These are phyloP conservation scores for Mucuna pruriens DNA, from an alignment of 306 rosid genomes.

Conservation along the genomic window DNA sequence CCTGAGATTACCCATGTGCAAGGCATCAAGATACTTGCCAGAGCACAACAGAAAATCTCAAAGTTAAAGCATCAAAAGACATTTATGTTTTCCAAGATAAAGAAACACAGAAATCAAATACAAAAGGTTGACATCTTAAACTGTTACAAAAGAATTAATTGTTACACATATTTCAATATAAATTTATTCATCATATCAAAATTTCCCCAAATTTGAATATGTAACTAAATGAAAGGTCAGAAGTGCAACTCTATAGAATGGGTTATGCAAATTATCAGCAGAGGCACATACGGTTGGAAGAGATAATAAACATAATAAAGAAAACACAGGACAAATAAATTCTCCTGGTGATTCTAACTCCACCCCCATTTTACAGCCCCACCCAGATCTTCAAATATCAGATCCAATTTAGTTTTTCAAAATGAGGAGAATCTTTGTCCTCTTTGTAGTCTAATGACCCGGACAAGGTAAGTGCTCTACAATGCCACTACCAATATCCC, in stretches of 20 bases:
- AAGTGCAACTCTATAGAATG: not conserved
- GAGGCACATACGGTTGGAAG: not conserved
- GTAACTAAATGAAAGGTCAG: constrained; percentile 6
- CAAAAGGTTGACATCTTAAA: not conserved
- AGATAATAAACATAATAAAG: constrained; percentile 11
- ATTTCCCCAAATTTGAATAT: constrained; percentile 13
- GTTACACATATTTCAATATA: not conserved
- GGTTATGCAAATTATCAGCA: not conserved
- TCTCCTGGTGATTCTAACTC: constrained; percentile 14
- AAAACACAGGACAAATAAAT: not conserved
- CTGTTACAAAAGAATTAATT: not conserved
- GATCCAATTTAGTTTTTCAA: constrained; percentile 10
- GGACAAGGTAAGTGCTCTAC: not conserved
- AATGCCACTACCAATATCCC: constrained; percentile 31
- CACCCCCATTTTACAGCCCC: not conserved
- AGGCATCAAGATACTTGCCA: constrained; percentile 25
- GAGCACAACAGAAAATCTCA: constrained; percentile 24
- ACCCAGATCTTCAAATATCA: constrained; percentile 24
- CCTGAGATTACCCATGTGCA: constrained; percentile 27
- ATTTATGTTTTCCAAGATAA: not conserved
- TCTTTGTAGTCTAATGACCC: constrained; percentile 2
- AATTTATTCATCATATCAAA: constrained; percentile 24
- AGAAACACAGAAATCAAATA: not conserved
- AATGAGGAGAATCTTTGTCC: constrained; percentile 5
- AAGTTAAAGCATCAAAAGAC: constrained; percentile 27